Conservation (phyloP, 1,284 basidiomycete genomes). For the Pulchroboletus neoregius region DNA sequence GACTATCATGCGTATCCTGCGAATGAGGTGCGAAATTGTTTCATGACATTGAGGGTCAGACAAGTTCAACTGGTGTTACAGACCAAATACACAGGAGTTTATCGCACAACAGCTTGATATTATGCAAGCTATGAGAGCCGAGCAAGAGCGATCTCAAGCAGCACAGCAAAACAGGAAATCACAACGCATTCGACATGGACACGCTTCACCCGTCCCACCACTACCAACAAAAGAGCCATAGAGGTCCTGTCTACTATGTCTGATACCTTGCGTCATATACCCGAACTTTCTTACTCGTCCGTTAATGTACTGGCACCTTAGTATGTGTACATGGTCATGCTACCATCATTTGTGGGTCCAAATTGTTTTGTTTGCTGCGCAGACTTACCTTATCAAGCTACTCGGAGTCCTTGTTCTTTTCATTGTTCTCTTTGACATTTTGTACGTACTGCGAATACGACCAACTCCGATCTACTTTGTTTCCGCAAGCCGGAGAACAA, state of each 20-base stretch:
- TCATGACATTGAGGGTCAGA: background rate
- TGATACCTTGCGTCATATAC: slow-evolving; percentile 31
- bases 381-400: slow-evolving; percentile 18
- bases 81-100: slow-evolving; percentile 82
- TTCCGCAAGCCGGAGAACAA: slow-evolving; percentile 22
- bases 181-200: slow-evolving; percentile 38
- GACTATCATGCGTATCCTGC: slow-evolving; percentile 86
- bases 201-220: slow-evolving; percentile 31
- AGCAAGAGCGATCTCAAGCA: slow-evolving; percentile 64
- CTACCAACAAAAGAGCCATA: slow-evolving; percentile 25
- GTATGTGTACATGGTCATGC: background rate
- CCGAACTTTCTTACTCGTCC: slow-evolving; percentile 11
- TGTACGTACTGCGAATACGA: slow-evolving; percentile 7
- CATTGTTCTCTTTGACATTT: slow-evolving; percentile 26
- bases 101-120: slow-evolving; percentile 84
- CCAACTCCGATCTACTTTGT: slow-evolving; percentile 6
- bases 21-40: slow-evolving; percentile 72
- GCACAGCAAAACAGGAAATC: slow-evolving; percentile 50
- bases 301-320: slow-evolving; percentile 9
- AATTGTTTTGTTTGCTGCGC: slow-evolving; percentile 11
- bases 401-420: slow-evolving; percentile 16
- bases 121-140: slow-evolving; percentile 68
- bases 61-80: slow-evolving; percentile 4
- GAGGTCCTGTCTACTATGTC: slow-evolving; percentile 6
- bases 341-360: background rate